phyloP scores from a whole-genome alignment of 768 basidiomycete species.

The Amanita rubescens region DNA sequence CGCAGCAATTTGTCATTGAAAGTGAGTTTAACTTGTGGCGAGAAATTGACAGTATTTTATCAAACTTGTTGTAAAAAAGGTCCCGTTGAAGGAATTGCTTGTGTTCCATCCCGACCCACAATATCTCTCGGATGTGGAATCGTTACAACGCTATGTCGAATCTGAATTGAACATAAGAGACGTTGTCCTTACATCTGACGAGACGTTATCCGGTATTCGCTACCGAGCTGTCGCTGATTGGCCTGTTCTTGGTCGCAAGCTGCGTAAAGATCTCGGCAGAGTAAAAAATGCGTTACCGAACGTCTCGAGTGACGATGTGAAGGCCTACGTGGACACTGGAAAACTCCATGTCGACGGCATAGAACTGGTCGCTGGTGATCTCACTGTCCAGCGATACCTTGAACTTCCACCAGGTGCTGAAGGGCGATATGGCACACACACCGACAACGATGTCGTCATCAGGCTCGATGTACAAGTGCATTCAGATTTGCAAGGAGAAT shows the following conservation, averaged over 20 bases:
- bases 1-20: slow-evolving; percentile 82
- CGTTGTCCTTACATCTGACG: slow-evolving; percentile 84
- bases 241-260: slow-evolving; percentile 87
- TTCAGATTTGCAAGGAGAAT: slow-evolving; percentile 80
- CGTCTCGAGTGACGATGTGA: slow-evolving; percentile 78
- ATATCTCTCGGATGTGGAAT: slow-evolving; percentile 80
- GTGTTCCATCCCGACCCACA: slow-evolving; percentile 86
- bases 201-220: slow-evolving; percentile 74
- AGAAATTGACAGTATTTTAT: slow-evolving; percentile 1
- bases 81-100: slow-evolving; percentile 85
- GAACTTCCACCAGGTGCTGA: slow-evolving; percentile 59
- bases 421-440: slow-evolving; percentile 71
- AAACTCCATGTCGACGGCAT: slow-evolving; percentile 85
- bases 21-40: slow-evolving; percentile 35
- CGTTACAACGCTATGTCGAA: slow-evolving; percentile 81
- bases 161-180: slow-evolving; percentile 95
- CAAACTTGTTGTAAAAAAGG: slow-evolving; percentile 39
- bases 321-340: slow-evolving; percentile 64
- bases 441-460: slow-evolving; percentile 92
- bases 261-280: slow-evolving; percentile 84
- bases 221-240: slow-evolving; percentile 94
- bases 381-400: slow-evolving; percentile 86
- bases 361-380: slow-evolving; percentile 82
- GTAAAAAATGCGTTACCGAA: slow-evolving; percentile 84
- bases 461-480: slow-evolving; percentile 87